Conservation (phyloP, 2,329 filamentous ascomycete genomes). For the Aspergillus jensenii region DNA sequence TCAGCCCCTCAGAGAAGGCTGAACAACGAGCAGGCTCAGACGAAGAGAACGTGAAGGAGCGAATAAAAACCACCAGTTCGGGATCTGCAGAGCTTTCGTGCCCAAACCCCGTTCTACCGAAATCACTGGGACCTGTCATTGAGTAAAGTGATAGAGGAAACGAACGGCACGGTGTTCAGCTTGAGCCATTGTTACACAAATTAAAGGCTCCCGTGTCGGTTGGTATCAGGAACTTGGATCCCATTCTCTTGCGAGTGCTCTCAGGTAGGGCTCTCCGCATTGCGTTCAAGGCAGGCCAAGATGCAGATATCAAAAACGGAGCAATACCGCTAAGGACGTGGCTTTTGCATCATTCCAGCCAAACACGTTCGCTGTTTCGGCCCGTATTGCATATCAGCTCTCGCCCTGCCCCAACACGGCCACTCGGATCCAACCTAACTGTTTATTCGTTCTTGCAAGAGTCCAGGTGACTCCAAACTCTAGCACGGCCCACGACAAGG, state of each 20-base stretch:
- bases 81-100: constrained; percentile 12
- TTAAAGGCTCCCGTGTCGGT: constrained; percentile 19
- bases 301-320: constrained; percentile 45
- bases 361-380: constrained; percentile 28
- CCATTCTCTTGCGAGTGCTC: constrained; percentile 35
- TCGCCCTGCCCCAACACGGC: constrained; percentile 28
- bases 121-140: constrained; percentile 12
- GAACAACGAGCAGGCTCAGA: constrained; percentile 17
- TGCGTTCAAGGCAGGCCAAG: constrained; percentile 41
- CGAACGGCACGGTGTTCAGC: constrained; percentile 13
- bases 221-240: constrained; percentile 24
- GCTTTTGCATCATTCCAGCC: constrained; percentile 34
- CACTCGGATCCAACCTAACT: constrained; percentile 29
- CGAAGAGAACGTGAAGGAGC: constrained; percentile 17
- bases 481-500: constrained; percentile 32
- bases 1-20: constrained; percentile 31
- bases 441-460: constrained; percentile 33
- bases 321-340: constrained; percentile 41
- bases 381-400: constrained; percentile 33
- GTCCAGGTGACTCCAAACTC: constrained; percentile 42
- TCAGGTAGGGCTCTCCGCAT: constrained; percentile 43
- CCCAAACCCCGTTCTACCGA: constrained; percentile 16
- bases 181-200: constrained; percentile 22
- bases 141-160: constrained; percentile 10
- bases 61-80: constrained; percentile 19